These are phyloP conservation scores for Monosporascus ibericus DNA, from an alignment of 2,329 filamentous ascomycete genomes.

Conservation along the genomic window DNA sequence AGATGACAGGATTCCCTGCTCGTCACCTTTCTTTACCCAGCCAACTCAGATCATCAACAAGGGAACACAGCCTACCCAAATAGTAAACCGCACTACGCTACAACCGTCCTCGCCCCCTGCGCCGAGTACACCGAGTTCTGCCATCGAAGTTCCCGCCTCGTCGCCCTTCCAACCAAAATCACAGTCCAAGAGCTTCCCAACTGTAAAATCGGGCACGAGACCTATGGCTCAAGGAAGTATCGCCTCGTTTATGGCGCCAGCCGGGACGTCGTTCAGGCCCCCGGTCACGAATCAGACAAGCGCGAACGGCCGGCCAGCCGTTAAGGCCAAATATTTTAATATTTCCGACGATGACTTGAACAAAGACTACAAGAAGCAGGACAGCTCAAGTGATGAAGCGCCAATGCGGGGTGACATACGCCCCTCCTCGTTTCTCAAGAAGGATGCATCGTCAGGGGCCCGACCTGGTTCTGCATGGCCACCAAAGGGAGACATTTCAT, in stretches of 20 bases:
- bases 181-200: constrained; percentile 9
- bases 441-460: constrained; percentile 6
- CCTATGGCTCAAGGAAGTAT: constrained; percentile 31
- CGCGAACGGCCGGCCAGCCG: constrained; percentile 29
- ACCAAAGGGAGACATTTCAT: constrained; percentile 16
- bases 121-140: constrained; percentile 36
- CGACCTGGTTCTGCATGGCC: constrained; percentile 8
- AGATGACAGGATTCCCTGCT: constrained; percentile 28
- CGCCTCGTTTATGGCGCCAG: constrained; percentile 64
- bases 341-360: constrained; percentile 27
- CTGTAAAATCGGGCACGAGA: constrained; percentile 6
- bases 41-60: constrained; percentile 29
- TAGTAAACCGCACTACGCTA: constrained; percentile 37
- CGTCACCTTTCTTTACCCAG: constrained; percentile 43
- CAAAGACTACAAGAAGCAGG: constrained; percentile 25
- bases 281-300: constrained; percentile 24
- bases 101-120: constrained; percentile 26
- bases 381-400: constrained; percentile 25
- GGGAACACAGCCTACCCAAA: constrained; percentile 56
- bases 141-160: constrained; percentile 80
- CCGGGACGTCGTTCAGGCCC: constrained; percentile 64
- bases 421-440: constrained; percentile 25
- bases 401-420: constrained; percentile 27
- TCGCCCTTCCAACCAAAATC: constrained; percentile 60
- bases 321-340: constrained; percentile 22